Percentiles rank a stretch among this genome's conserved stretches.
Conservation (phyloP, 345 rosid species). For the Mangifera indica region DNA sequence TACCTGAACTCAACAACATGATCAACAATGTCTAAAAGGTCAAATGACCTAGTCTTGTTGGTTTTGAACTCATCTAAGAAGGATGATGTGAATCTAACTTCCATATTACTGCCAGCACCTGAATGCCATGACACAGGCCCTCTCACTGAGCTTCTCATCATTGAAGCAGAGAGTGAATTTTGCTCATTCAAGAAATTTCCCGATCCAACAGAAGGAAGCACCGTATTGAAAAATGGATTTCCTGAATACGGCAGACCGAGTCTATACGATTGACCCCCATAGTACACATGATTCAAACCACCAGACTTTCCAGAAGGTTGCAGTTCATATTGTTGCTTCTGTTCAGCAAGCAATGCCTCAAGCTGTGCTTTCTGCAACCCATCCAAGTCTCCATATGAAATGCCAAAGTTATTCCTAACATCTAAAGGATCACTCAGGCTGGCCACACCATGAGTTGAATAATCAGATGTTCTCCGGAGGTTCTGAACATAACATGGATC, state of each 20-base stretch:
- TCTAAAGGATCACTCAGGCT: slow-evolving; percentile 42
- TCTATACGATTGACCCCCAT: slow-evolving; percentile 55
- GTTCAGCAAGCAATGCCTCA: slow-evolving; percentile 64
- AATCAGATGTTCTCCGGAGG: slow-evolving; percentile 46
- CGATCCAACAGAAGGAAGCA: slow-evolving; percentile 51
- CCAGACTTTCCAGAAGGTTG: slow-evolving; percentile 45
- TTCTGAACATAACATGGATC: slow-evolving; percentile 55
- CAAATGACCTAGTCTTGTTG: slow-evolving; percentile 70
- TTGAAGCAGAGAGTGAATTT: slow-evolving; percentile 49
- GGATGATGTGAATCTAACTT: slow-evolving; percentile 50
- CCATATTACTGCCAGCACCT: slow-evolving; percentile 50
- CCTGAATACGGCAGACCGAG: slow-evolving; percentile 45
- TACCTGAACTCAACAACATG: slow-evolving; percentile 95
- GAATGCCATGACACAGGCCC: slow-evolving; percentile 53
- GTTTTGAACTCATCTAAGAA: slow-evolving; percentile 84
- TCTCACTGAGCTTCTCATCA: slow-evolving; percentile 56
- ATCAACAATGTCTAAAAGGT: slow-evolving; percentile 65
- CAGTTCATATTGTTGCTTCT: slow-evolving; percentile 49
- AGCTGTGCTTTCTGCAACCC: slow-evolving; percentile 55
- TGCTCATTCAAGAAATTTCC: slow-evolving; percentile 58
- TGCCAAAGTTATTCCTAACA: slow-evolving; percentile 41
- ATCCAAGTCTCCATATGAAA: slow-evolving; percentile 45
- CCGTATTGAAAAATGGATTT: slow-evolving; percentile 44
- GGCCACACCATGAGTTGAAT: slow-evolving; percentile 27
- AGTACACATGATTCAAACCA: slow-evolving; percentile 45